These are phyloP conservation scores for Aspergillus jensenii DNA, from an alignment of 2,329 filamentous ascomycete species.

Conservation along the genomic window DNA sequence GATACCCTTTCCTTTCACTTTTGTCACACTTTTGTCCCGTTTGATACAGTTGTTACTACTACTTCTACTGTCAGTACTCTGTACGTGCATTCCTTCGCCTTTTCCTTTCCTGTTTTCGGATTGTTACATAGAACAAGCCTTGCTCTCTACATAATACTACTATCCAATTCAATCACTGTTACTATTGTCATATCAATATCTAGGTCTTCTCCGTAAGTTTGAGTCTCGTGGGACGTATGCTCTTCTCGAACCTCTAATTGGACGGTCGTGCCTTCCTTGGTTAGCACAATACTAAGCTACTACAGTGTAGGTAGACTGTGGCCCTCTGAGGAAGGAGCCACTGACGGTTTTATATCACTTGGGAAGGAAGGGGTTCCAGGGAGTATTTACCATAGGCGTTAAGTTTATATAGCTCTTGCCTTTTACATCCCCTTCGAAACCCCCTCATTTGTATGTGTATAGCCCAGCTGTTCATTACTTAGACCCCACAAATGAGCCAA, in stretches of 20 bases:
- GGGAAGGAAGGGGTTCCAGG: no score
- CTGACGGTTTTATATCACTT: not conserved
- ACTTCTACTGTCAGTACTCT: not conserved
- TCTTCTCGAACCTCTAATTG: no score
- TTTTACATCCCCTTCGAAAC: not conserved
- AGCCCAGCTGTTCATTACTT: not conserved
- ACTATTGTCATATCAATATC: no score
- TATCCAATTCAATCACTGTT: not conserved
- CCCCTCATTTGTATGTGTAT: not conserved
- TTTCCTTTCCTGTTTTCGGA: not conserved
- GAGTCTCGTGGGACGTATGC: no score
- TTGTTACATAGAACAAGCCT: not conserved
- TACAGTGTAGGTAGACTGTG: no score
- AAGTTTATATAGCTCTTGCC: not conserved
- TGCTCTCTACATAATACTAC: not conserved
- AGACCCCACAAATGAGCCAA: not conserved
- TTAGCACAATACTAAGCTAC: not conserved
- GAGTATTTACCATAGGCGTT: not conserved
- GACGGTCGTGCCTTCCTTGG: no score
- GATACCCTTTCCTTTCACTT: slow-evolving; percentile 6
- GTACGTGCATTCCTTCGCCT: not conserved
- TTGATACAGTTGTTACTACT: not conserved
- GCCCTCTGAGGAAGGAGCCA: not conserved
- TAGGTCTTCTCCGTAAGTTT: no score
- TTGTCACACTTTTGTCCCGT: not conserved